Evolutionary conservation across 495 filamentous ascomycete species (phyloP), one percentile per base, ranked within the genome.

Genomic region (Xylaria longipes): DNA sequence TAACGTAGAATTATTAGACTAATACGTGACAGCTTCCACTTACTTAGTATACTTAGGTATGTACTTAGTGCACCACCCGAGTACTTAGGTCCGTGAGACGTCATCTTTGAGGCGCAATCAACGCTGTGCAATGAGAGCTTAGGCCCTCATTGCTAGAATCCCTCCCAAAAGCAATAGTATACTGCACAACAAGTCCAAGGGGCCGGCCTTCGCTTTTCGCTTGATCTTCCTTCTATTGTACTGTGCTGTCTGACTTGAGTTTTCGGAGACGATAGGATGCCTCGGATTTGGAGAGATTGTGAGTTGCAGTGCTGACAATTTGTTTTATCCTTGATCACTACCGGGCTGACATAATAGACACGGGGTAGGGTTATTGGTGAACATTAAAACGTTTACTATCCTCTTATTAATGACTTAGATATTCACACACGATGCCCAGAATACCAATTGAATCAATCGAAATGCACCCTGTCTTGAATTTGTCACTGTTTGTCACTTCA

Each of bases 101-200:
- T 63, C 60, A 63, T 31, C 22, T 31, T 41, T 46, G 61, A 64
- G 61, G 61, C 61, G 61, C 61, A 64, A 64, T 64, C 43, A 8
- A 17, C 57, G 14, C 12, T 3, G 57, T n/a, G 57, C 27, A n/a
- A 60, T 27, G 6, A 60, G 33, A 50, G 57, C 57, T 60, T 60
- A 60, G 3, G 60, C 37, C 22, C 37, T 27, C 25, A 27, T 54
- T 54, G 12, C 22, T 27, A 25, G 50, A 54, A 54, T 54, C 4
- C 20, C 50, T 25, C 27, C 27, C 17, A 56, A 56, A 25, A 20
- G 50, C 25, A 27, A 25, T 50, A 27, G 25, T 15, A 54, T 25
- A 56, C 27, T 15, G 27, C 12, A 31, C 14, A 29, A 14, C 52
- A 31, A 56, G 15, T 54, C 29, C n/a, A 5, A 54, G 25, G 9